A percentile compares a stretch with the other conserved stretches of the same genome.
These are phyloP conservation scores for Neoscytalidium dimidiatum DNA, from an alignment of 2,329 filamentous ascomycete species.

Conservation along the genomic window DNA sequence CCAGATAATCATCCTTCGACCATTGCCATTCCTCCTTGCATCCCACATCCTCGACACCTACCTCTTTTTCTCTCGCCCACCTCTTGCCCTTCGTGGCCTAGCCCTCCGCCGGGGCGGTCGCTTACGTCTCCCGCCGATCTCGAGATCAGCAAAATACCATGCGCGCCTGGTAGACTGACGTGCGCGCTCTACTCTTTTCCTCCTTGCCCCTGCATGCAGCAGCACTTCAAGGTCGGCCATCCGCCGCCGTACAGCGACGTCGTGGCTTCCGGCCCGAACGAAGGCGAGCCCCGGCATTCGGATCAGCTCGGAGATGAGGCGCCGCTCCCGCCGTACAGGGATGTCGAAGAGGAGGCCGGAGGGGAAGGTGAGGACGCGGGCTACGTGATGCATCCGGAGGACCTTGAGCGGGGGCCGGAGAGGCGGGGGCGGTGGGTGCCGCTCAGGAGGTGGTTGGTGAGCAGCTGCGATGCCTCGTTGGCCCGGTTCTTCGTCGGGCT, in stretches of 20 bases:
- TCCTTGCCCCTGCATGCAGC: not conserved
- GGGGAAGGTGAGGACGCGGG: not conserved
- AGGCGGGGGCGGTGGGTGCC: no score
- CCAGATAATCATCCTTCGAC: not conserved
- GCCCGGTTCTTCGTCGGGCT: not conserved
- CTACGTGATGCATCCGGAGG: not conserved
- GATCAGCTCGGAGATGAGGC: not conserved
- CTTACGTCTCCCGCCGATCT: not conserved
- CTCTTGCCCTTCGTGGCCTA: not conserved
- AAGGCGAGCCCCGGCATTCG: not conserved
- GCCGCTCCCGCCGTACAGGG: not conserved
- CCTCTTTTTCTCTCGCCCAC: not conserved
- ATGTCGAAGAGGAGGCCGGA: not conserved
- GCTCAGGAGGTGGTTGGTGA: not conserved
- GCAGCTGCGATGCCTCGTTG: not conserved
- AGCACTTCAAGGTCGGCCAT: constrained; percentile 9
- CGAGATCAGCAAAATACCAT: not conserved
- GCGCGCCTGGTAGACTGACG: not conserved
- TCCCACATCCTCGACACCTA: no score
- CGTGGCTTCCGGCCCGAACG: not conserved
- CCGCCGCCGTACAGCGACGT: constrained; percentile 4
- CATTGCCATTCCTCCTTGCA: no score
- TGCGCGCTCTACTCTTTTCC: not conserved
- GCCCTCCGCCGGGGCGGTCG: not conserved
- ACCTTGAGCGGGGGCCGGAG: not conserved